Base-by-base conservation (phyloP, 2,329 filamentous ascomycete species). In the Verticillium nonalfalfae region DNA sequence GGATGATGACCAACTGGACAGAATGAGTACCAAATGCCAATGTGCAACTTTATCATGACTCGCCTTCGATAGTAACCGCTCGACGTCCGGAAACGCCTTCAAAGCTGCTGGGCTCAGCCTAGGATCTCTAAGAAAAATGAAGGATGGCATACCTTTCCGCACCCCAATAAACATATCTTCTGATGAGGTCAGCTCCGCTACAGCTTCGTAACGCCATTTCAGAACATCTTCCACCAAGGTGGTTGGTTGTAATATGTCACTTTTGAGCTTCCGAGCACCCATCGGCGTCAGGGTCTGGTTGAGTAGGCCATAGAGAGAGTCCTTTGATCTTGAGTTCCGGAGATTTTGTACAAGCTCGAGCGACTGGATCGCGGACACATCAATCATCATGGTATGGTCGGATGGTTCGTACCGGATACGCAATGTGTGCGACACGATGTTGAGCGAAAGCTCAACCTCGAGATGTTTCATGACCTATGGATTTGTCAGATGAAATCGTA, bases 351-450 rank as follows among this genome's bases (percentile, higher is more conserved):
- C 90, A 6, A 99, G 81, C 72, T 99, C 95, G 3, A 99, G 79
- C 0, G 92, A 92, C 40, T 88, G 84, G 34, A 97, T 91, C 0
- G 93, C 96, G 0, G 91, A 89, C 2, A 95, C 82, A 69, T 97
- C 94, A 67, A 98, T 96, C 85, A 96, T 91, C 93, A 98, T 97
- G 0, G 92, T 91, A 31, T 94, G 90, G 70, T 96, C 91, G 0
- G 92, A 93, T 1, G 93, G 90, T 68, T 94, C 89, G 67, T 96
- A 97, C 65, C 87, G 89, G 69, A 98, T 89, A 3, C 92, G 86
- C 36, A 98, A 82, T 21, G 93, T 93, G 71, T 95, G 89, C n/a
- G 83, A 80, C 3, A 86, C 81, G 70, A 97, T 95, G 0, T 82
- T 85, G 63, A 89, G 81, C 4, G 81, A 81, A 63, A 92, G 81